Evolutionary conservation across 768 basidiomycete species (phyloP).

Genomic region (Lanmaoa rubissima): DNA sequence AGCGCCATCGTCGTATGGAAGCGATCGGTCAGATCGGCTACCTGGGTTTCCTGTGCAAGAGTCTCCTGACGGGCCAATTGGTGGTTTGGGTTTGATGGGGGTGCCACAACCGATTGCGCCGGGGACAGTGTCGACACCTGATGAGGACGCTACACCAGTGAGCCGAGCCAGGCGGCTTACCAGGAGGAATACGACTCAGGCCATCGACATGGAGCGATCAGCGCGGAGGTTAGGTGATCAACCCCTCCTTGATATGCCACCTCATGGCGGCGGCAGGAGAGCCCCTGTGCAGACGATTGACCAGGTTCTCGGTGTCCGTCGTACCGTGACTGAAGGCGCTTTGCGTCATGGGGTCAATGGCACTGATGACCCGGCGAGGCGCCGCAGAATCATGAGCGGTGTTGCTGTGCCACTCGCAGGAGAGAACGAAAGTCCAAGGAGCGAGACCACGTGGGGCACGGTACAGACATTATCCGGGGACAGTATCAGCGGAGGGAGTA

Average conservation of each 20-base stretch:
- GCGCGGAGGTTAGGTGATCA: conserved; percentile 16
- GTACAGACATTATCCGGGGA: conserved; percentile 24
- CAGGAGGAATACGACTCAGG: conserved; percentile 27
- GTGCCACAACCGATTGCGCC: conserved; percentile 20
- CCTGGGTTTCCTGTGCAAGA: conserved; percentile 29
- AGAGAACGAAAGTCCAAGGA: conserved; percentile 30
- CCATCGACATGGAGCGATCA: conserved; percentile 18
- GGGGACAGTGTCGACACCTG: conserved; percentile 27
- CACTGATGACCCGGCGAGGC: conserved; percentile 1
- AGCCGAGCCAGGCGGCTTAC: conserved; percentile 18
- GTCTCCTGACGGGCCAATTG: conserved; percentile 26
- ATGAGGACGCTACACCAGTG: conserved; percentile 29
- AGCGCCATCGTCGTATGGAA: conserved; percentile 21
- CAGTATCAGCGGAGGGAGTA: conserved; percentile 21
- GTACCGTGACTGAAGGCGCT: conserved; percentile 18
- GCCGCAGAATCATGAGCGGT: conserved; percentile 9
- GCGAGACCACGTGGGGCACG: conserved; percentile 38
- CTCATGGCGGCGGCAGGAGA: conserved; percentile 20
- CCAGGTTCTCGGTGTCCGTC: conserved; percentile 20
- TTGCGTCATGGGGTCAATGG: conserved; percentile 9
- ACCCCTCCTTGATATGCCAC: conserved; percentile 9
- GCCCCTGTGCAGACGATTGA: conserved; percentile 13
- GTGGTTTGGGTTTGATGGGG: conserved; percentile 28
- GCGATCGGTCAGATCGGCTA: conserved; percentile 17
- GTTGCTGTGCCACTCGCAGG: conserved; percentile 13